phyloP scores from a whole-genome alignment of 495 filamentous ascomycete genomes.

The Aspergillus campestris region DNA sequence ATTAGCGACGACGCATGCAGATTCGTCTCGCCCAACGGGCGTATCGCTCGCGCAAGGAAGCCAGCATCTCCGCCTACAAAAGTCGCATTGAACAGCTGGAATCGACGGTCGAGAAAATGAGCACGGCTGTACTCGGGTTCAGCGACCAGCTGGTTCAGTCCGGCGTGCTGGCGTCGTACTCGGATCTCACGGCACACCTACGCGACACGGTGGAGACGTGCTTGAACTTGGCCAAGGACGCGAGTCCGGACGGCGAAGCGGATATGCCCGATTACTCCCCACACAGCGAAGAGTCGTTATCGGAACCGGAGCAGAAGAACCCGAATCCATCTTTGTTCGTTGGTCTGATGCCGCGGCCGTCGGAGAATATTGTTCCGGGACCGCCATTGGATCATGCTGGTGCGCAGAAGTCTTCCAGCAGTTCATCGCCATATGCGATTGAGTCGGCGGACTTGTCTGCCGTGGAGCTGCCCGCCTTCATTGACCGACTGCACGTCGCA shows the following conservation, averaged over 20 bases:
- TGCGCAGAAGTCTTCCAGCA: background rate
- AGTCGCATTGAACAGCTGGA: conserved; percentile 57
- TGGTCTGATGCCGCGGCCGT: background rate
- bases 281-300: background rate
- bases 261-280: conserved; percentile 1
- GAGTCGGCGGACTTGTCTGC: conserved; percentile 32
- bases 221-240: conserved; percentile 15
- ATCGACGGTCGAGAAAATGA: conserved; percentile 63
- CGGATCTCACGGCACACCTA: conserved; percentile 28
- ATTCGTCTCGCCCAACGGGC: conserved; percentile 79
- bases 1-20: conserved; percentile 73
- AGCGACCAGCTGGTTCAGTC: conserved; percentile 50
- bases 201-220: conserved; percentile 24
- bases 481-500: conserved; percentile 56
- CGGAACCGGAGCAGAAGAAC: background rate
- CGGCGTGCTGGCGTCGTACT: conserved; percentile 30
- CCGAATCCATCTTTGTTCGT: background rate
- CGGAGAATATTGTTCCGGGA: background rate
- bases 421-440: background rate
- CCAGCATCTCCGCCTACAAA: conserved; percentile 65
- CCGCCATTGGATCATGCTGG: background rate
- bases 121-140: conserved; percentile 60
- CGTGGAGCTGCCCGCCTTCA: conserved; percentile 44
- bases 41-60: conserved; percentile 78
- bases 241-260: conserved; percentile 3